A percentile compares a stretch with the other conserved stretches of the same genome.
phyloP scores from a whole-genome alignment of 805 yeast genomes.

The Yamadazyma nakazawae region DNA sequence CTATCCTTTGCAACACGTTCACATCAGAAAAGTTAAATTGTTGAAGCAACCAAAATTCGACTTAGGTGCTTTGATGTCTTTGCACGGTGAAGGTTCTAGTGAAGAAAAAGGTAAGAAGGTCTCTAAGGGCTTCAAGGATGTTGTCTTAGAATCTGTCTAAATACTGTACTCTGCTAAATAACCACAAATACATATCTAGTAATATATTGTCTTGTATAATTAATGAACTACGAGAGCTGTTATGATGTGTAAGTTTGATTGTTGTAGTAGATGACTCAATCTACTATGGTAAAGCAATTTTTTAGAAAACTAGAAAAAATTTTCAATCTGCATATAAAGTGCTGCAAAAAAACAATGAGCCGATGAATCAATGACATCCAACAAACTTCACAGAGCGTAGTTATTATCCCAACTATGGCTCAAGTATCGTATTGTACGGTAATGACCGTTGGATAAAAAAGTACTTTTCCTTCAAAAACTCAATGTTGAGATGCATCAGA shows the following conservation, averaged over 20 bases:
- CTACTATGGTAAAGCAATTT: neutral
- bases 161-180: constrained; percentile 8
- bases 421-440: no score
- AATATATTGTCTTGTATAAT: neutral
- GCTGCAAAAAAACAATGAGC: neutral
- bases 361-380: no score
- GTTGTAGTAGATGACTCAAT: neutral
- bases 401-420: no score
- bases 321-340: neutral
- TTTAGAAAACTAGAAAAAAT: neutral
- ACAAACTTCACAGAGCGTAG: no score
- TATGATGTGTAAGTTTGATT: neutral
- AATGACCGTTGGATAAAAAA: no score
- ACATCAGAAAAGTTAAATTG: constrained; percentile 98
- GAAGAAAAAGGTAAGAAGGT: constrained; percentile 98
- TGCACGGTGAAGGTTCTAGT: constrained; percentile 92
- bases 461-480: no score
- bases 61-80: constrained; percentile 91
- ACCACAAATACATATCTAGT: constrained; percentile 11
- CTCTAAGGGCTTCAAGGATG: constrained; percentile 97
- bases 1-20: constrained; percentile 97
- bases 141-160: constrained; percentile 94
- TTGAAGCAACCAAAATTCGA: constrained; percentile 99
- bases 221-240: neutral
- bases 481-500: no score